These are phyloP conservation scores for Trichophyton rubrum DNA, from an alignment of 2,329 filamentous ascomycete genomes.

Conservation along the genomic window DNA sequence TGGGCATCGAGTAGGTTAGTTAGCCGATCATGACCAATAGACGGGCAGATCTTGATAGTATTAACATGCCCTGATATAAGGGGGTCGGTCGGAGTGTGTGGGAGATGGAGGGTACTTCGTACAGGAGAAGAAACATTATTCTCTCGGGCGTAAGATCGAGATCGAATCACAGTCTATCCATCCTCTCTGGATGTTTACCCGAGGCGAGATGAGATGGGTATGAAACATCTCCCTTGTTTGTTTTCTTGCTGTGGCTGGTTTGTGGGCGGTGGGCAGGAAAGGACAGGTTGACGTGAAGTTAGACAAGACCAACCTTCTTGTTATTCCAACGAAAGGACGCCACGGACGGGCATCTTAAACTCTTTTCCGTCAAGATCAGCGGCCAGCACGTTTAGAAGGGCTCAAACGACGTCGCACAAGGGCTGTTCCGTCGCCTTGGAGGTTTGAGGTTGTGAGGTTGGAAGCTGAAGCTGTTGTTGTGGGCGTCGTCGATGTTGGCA, in stretches of 20 bases:
- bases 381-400: background rate
- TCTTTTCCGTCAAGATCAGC: background rate
- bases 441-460: background rate
- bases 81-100: background rate
- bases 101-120: background rate
- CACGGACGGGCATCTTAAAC: background rate
- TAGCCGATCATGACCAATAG: background rate
- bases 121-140: background rate
- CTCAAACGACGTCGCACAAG: background rate
- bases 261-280: background rate
- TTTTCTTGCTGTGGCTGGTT: background rate
- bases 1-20: background rate
- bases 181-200: too few relatives aligned
- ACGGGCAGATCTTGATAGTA: background rate
- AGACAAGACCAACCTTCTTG: background rate
- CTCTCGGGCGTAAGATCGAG: slow-evolving; percentile 2
- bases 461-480: background rate
- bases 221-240: background rate
- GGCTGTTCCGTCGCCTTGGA: background rate
- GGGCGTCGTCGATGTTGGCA: too few relatives aligned
- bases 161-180: background rate
- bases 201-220: background rate
- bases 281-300: too few relatives aligned
- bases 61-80: background rate
- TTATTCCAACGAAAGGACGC: background rate